Base-by-base conservation (phyloP, 2,329 filamentous ascomycete species). In the Cryphonectria radicalis region DNA sequence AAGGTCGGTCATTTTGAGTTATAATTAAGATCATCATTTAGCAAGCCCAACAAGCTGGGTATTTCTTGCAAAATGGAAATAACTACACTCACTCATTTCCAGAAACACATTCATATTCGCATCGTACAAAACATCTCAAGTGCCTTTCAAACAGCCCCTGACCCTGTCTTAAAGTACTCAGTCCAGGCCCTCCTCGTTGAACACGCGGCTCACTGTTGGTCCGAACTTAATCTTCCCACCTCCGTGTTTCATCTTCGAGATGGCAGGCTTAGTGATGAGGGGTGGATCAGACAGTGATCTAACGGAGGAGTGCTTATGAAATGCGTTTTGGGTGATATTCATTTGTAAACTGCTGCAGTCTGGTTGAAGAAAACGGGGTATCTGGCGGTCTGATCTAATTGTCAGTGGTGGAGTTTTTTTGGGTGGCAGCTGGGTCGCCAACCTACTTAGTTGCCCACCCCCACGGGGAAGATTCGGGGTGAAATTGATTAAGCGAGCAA, bases 221-320 rank as follows among this genome's bases (percentile, higher is more conserved):
- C 62, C 62, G 62, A 64, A 64, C 40, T 32, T 28, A 0, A 7
- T 43, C 25, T 25, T n/a, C 65, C 50, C 68, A 53, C 63, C 63
- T n/a, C 55, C 53, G 57, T 46, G 70, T 71, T 69, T 71, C 70
- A 71, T 59, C 37, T 71, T 71, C 62, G 62, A 32, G 70, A 71
- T 71, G 70, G 60, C 70, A 69, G 66, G 53, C 42, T 22, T 32
- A 62, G 40, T 35, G 66, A 69, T 69, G 66, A 71, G 22, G 50
- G 35, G 70, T 28, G 53, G 66, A 69, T 71, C 70, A 71, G 70
- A 71, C 70, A 66, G 66, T 67, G 55, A 69, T 71, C 62, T 42
- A 32, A 71, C 70, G 42, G 43, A 8, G 43, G 17, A 40, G 17
- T 22, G 35, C 42, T 50, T 62, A 25, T 69, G 32, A 63, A 3